Evolutionary conservation across 306 rosid species (phyloP).

Genomic region (Trichosanthes truncata): DNA sequence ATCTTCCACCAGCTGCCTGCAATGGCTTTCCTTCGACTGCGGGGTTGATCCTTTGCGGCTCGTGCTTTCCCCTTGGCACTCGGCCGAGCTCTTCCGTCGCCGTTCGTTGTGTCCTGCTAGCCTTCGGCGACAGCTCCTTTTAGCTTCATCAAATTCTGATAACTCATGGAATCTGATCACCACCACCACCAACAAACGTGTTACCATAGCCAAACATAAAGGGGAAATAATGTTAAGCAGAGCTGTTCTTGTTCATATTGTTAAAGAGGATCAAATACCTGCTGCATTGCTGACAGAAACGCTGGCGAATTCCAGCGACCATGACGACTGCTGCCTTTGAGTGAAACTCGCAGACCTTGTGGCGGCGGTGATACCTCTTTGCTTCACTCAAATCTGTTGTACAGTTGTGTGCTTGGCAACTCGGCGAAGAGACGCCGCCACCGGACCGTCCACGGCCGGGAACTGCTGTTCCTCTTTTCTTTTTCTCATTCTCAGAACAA

Average conservation of each 20-base stretch:
- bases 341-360: constrained; percentile 89
- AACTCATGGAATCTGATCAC: constrained; percentile 70
- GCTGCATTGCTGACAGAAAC: constrained; percentile 99
- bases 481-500: constrained; percentile 31
- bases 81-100: constrained; percentile 46
- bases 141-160: constrained; percentile 73
- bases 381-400: constrained; percentile 44
- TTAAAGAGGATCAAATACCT: constrained; percentile 36
- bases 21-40: constrained; percentile 27
- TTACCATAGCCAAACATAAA: neutral
- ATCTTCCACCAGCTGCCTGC: constrained; percentile 27
- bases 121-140: constrained; percentile 84
- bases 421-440: constrained; percentile 23
- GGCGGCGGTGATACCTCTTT: constrained; percentile 79
- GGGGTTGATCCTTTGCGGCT: constrained; percentile 19
- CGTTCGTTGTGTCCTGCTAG: constrained; percentile 82
- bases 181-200: neutral
- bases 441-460: constrained; percentile 24
- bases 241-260: neutral
- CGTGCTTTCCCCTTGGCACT: constrained; percentile 41
- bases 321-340: constrained; percentile 57
- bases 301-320: constrained; percentile 60
- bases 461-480: constrained; percentile 20
- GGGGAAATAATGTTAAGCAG: neutral
- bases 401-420: constrained; percentile 74